Conservation (phyloP, 441 rosid species). For the Breynia disticha region DNA sequence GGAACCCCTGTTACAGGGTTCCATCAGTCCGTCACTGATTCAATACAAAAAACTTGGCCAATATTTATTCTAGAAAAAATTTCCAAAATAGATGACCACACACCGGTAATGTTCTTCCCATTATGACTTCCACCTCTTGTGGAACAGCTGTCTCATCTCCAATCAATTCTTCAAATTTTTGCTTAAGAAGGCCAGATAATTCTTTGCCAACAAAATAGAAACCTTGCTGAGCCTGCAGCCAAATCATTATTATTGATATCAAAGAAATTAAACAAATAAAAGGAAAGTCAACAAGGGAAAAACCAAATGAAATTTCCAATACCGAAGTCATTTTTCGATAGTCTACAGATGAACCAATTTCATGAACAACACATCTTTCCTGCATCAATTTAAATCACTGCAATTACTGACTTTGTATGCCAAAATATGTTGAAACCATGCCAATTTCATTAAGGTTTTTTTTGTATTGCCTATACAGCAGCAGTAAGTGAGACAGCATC, state of each 20-base stretch:
- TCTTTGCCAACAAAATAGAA: slow-evolving; percentile 75
- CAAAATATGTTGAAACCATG: not conserved
- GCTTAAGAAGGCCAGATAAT: slow-evolving; percentile 42
- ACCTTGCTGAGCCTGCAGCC: slow-evolving; percentile 78
- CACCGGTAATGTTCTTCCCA: slow-evolving; percentile 89
- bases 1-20: too few species aligned
- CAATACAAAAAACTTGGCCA: too few species aligned
- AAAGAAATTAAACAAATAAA: slow-evolving; percentile 9
- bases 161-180: slow-evolving; percentile 56
- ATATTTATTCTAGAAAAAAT: not conserved
- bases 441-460: not conserved
- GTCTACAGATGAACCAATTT: slow-evolving; percentile 84
- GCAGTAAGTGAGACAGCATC: not conserved
- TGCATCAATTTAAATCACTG: slow-evolving; percentile 16
- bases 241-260: slow-evolving; percentile 7
- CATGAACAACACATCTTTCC: slow-evolving; percentile 74
- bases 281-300: not conserved
- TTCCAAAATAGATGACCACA: slow-evolving; percentile 4
- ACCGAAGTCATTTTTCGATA: slow-evolving; percentile 90
- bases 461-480: not conserved
- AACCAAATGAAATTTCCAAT: slow-evolving; percentile 15
- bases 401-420: slow-evolving; percentile 2
- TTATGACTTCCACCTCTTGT: slow-evolving; percentile 78
- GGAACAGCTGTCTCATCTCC: slow-evolving; percentile 49
- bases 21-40: too few species aligned